Evolutionary conservation across 140 eudicot genomes (phyloP).

Genomic region (Stevia rebaudiana): DNA sequence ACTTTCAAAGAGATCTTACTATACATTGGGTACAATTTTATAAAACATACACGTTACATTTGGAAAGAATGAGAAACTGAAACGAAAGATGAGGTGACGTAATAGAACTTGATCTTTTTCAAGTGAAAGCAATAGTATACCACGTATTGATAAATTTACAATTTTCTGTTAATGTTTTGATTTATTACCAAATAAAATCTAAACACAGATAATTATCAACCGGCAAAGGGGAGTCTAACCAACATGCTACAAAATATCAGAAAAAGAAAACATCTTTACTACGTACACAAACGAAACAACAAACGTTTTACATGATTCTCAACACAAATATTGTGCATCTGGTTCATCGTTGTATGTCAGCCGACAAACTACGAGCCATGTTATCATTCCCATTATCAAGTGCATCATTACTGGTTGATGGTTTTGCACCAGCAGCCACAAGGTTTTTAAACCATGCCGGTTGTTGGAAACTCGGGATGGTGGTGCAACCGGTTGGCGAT

Average conservation of each 20-base stretch:
- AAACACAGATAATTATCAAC: neutral
- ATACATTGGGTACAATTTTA: too few species aligned
- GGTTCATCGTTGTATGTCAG: slow-evolving; percentile 26
- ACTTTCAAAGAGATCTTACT: too few species aligned
- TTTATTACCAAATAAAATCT: neutral
- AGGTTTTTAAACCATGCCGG: slow-evolving; percentile 65
- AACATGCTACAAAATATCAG: neutral
- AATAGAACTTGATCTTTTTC: too few species aligned
- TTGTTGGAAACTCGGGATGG: slow-evolving; percentile 39
- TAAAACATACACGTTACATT: too few species aligned
- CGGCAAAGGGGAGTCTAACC: neutral
- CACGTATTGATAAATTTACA: too few species aligned
- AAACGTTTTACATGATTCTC: slow-evolving; percentile 7
- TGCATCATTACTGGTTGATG: slow-evolving; percentile 42
- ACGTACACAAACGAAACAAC: slow-evolving; percentile 11
- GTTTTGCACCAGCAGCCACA: slow-evolving; percentile 59
- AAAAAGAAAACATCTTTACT: neutral
- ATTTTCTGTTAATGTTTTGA: neutral
- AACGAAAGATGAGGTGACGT: too few species aligned
- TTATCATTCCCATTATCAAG: slow-evolving; percentile 33
- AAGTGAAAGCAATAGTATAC: too few species aligned
- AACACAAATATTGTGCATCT: neutral
- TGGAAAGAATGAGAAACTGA: too few species aligned
- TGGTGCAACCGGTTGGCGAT: slow-evolving; percentile 20
- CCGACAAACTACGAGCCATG: slow-evolving; percentile 20